Conservation (phyloP, 495 filamentous ascomycete species). For the Penicillium canescens region DNA sequence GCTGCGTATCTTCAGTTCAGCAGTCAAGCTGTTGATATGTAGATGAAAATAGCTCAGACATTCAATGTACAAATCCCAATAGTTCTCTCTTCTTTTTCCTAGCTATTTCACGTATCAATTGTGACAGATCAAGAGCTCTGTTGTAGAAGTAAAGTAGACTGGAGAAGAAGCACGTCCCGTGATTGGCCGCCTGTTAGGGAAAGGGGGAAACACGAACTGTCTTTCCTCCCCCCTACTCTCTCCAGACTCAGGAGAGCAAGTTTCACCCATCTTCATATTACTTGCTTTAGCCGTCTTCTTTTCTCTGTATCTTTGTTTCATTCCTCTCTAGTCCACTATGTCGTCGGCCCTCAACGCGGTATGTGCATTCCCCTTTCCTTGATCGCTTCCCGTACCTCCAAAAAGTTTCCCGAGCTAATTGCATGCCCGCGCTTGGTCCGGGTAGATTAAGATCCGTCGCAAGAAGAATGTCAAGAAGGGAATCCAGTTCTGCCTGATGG, state of each 20-base stretch:
- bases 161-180: conserved; percentile 17
- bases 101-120: not conserved
- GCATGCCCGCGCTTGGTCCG: conserved; percentile 15
- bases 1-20: not conserved
- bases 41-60: not conserved
- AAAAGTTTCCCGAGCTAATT: conserved; percentile 26
- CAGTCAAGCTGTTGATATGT: not conserved
- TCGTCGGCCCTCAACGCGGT: conserved; percentile 64
- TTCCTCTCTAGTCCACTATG: conserved; percentile 47
- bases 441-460: conserved; percentile 89
- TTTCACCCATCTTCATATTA: conserved; percentile 18
- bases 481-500: conserved; percentile 99
- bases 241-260: conserved; percentile 18
- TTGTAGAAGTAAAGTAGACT: conserved; percentile 15
- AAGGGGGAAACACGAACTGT: conserved; percentile 36
- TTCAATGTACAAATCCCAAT: not conserved
- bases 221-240: conserved; percentile 21
- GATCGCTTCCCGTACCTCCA: conserved; percentile 36
- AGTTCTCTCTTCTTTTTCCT: not conserved
- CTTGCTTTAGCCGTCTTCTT: conserved; percentile 12
- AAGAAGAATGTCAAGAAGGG: conserved; percentile 99
- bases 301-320: conserved; percentile 20
- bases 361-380: conserved; percentile 47
- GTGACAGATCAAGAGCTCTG: conserved; percentile 5
- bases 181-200: conserved; percentile 30